These are phyloP conservation scores for Aspergillus kassunensis DNA, from an alignment of 495 filamentous ascomycete species.

Conservation along the genomic window DNA sequence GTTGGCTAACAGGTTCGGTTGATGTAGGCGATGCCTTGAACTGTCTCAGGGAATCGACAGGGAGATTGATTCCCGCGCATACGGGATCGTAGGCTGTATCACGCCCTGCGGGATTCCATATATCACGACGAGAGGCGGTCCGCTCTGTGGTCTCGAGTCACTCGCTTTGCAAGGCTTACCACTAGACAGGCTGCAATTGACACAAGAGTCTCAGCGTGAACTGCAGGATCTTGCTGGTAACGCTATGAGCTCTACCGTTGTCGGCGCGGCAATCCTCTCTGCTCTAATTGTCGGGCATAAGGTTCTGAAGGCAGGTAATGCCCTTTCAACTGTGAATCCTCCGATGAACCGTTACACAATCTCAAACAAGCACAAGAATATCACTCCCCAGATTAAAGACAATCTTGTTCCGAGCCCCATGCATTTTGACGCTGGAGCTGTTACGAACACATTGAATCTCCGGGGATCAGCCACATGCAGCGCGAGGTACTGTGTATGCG, in stretches of 20 bases:
- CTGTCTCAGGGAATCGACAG: conserved; percentile 75
- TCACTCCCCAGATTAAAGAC: conserved; percentile 1
- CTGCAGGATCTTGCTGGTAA: conserved; percentile 76
- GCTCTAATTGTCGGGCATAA: conserved; percentile 45
- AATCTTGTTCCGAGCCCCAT: conserved; percentile 12
- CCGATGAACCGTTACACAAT: too few relatives aligned
- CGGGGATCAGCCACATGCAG: conserved; percentile 29
- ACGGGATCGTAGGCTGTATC: conserved; percentile 64
- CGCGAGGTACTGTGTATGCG: conserved; percentile 54
- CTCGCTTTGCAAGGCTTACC: conserved; percentile 72
- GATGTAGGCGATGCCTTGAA: conserved; percentile 55
- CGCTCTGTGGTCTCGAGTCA: conserved; percentile 62
- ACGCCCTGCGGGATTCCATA: conserved; percentile 66
- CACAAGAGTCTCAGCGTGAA: conserved; percentile 58
- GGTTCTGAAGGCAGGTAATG: conserved; percentile 24
- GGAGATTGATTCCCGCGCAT: conserved; percentile 40
- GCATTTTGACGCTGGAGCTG: not conserved
- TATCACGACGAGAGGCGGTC: conserved; percentile 57
- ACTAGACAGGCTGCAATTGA: conserved; percentile 56
- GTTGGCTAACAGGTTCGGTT: not conserved
- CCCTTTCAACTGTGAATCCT: too few relatives aligned
- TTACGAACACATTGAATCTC: conserved; percentile 9
- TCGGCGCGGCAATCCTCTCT: conserved; percentile 58
- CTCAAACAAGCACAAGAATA: conserved; percentile 8
- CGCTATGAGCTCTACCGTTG: conserved; percentile 76